Evolutionary conservation across 148 eudicot genomes (phyloP).

Genomic region (Rhododendron ferrugineum): DNA sequence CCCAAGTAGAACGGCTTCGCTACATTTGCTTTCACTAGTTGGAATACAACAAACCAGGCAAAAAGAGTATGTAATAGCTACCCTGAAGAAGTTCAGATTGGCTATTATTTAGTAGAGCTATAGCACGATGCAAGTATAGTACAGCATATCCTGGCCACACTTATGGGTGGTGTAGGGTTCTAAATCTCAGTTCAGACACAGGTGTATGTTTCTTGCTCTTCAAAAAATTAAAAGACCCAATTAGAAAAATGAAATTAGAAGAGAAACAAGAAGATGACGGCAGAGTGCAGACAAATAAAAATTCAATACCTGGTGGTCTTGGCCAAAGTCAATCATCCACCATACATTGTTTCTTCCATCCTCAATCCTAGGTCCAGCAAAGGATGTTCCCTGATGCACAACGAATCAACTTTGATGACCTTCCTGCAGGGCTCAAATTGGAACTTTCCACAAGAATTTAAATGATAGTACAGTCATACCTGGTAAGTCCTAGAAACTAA

Average conservation of each 20-base stretch:
- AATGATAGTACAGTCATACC: constrained; percentile 29
- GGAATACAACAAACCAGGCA: neutral
- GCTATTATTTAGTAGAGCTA: neutral
- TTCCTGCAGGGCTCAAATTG: neutral
- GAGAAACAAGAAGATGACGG: neutral
- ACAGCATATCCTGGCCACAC: neutral
- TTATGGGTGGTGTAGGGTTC: neutral
- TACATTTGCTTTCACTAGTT: neutral
- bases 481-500: constrained; percentile 86
- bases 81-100: neutral
- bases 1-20: neutral
- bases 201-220: neutral
- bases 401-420: neutral
- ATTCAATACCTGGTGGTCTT: constrained; percentile 67
- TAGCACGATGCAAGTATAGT: neutral
- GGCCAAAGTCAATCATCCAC: constrained; percentile 91
- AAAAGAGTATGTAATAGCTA: neutral
- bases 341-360: constrained; percentile 68
- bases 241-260: neutral
- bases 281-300: neutral
- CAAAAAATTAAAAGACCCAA: neutral
- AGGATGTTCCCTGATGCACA: constrained; percentile 65
- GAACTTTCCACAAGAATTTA: neutral
- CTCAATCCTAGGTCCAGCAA: constrained; percentile 77
- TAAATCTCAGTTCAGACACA: neutral